Evolutionary conservation across 192 early-diverging fungal species (phyloP), one percentile per base, ranked within the genome.

Genomic region (Coemansia erecta): DNA sequence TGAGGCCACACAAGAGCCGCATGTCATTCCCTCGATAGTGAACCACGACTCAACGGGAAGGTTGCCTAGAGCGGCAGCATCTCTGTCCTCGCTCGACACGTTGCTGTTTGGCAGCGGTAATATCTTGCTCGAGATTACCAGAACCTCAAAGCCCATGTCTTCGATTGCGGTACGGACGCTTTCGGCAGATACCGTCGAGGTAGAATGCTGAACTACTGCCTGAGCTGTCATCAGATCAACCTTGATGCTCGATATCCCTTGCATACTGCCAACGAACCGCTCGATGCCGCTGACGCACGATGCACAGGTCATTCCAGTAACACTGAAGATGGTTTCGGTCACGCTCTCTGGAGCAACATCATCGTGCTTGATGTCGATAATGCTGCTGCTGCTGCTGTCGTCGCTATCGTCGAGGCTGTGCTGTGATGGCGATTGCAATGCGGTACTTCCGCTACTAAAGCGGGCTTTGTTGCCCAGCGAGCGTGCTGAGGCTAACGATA

Each of bases 11-110:
- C 96, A 98, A 0, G 89, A 85, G 4, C 93, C 87, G 73, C 95
- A 98, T 17, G 96, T 96, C 96, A 98, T 98, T 6, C 96, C 96
- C 33, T 81, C 82, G 9, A 98, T 81, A 18, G 43, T 68, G 44
- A 72, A 78, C 69, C 70, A 78, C 9, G 70, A 68, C 2, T 72
- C 70, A 3, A 68, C 66, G 26, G 75, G 70, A 21, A 40, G 47
- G 5, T 50, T 49, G 8, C 75, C 75, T 14, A 63, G 19, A 17
- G 48, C 57, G 15, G 51, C 48, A 15, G 60, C 53, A 37, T 21
- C 37, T 4, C 56, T 53, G 24, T 28, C 21, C 3, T 40, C 21
- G 24, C 15, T 44, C n/a, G 48, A 26, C 12, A 31, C 53, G 15
- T 26, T 15, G 14, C 58, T 22, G 21, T 55, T 46, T 3, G 40